These are phyloP conservation scores for Collybia sordida DNA, from an alignment of 768 basidiomycete genomes.

Conservation along the genomic window DNA sequence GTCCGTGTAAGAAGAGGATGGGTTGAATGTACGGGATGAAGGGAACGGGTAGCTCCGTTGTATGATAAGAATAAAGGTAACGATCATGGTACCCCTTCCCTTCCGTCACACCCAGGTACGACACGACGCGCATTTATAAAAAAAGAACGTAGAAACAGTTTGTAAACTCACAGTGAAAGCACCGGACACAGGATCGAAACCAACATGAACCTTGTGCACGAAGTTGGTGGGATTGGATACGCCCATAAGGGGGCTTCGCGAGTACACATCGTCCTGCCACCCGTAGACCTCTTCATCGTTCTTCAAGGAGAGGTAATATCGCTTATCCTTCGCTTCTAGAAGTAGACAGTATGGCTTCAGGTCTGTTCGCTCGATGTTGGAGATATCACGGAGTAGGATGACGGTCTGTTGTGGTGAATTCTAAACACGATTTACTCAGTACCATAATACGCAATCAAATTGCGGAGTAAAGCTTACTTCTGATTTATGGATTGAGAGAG, in stretches of 20 bases:
- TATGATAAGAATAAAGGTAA: too few species aligned
- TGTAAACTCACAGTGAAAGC: conserved; percentile 79
- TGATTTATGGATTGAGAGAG: conserved; percentile 83
- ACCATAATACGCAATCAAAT: conserved; percentile 3
- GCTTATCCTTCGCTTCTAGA: conserved; percentile 82
- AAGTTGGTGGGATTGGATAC: conserved; percentile 96
- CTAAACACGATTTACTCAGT: conserved; percentile 27
- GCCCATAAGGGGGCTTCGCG: conserved; percentile 88
- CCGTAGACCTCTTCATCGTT: conserved; percentile 96
- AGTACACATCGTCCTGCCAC: conserved; percentile 98
- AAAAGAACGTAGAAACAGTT: neutral
- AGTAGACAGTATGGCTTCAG: conserved; percentile 92
- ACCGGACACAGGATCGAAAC: conserved; percentile 91
- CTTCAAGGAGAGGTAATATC: conserved; percentile 80
- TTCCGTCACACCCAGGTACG: too few species aligned
- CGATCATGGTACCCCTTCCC: too few species aligned
- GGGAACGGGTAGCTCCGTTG: too few species aligned
- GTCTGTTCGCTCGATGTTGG: conserved; percentile 89
- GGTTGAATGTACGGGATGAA: too few species aligned
- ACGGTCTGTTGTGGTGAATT: conserved; percentile 55
- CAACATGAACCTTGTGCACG: conserved; percentile 98
- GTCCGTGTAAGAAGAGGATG: neutral
- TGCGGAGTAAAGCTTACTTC: conserved; percentile 59
- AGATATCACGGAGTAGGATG: conserved; percentile 74
- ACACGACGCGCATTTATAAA: too few species aligned